Evolutionary conservation across 116 monocot genomes (phyloP), one percentile per base, ranked within the genome.

Genomic region (Papilionanthe hybrid): DNA sequence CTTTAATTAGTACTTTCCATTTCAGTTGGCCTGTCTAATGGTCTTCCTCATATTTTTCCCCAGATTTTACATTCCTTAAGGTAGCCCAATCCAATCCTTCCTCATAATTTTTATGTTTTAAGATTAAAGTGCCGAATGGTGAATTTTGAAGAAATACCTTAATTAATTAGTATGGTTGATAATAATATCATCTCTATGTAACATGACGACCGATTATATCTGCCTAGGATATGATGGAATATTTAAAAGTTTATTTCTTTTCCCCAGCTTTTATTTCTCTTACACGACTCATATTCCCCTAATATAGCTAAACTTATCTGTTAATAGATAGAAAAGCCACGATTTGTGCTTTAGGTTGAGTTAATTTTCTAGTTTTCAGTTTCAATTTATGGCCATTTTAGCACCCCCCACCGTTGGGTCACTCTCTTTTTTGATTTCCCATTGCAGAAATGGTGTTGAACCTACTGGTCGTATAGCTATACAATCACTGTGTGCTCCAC

Each of bases 401-500:
- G 7, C 44, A n/a, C 44, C 32, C 28, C 17, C 13, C 15, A 30
- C 32, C 5, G 69, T n/a, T 10, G 32, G 13, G 32, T 29, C 32
- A 30, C 69, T 28, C 69, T 9, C 44, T 48, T 7, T 6, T 43
- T 81, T 49, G 13, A 0, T 66, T 49, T 76, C 5, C 41, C 10
- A 53, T 27, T 77, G 13, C 72, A 88, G 86, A 82, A 83, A 83
- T 78, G 83, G 77, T 23, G 75, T 72, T 48, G 84, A 79, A 32
- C 67, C 47, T 86, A 88, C 85, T 82, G 94, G 91, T 50, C 89
- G 98, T 28, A 90, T 94, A 81, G 91, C 94, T 50, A 94, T 98
- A 86, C 98, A 93, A 55, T 98, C 98, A 53, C 88, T 94, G 6
- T 89, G 93, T 87, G 86, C 98, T 72, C 98, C 98, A 79, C 94